Base-by-base conservation (phyloP, 441 rosid genomes). In the Mallotus japonicus region DNA sequence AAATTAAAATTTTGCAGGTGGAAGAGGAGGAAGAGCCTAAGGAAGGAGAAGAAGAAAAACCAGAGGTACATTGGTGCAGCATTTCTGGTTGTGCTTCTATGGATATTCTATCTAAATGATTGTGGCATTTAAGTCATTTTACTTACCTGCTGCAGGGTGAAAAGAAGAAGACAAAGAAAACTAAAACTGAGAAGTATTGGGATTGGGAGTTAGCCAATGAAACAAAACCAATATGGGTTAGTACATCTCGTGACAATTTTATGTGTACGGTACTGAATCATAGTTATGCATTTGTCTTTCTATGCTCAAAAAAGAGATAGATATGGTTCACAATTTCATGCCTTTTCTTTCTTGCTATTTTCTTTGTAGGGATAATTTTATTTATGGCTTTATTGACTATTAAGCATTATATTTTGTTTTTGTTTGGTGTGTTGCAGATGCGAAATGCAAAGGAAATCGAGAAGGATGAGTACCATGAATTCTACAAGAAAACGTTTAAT, bases 171-270 rank as follows among this genome's bases (percentile, higher is more conserved):
- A 95, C 85, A 77, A 92, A 83, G 87, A 92, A 85, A 24, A 91
- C 97, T 40, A 92, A 91, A 84, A 92, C 95, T 53, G 99, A 92
- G 84, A 92, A 91, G 83, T 95, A 89, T 75, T 95, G 97, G 99
- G 97, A 92, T 70, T 95, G 95, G 97, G 99, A 92, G 81, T 86
- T 95, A 73, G 93, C 93, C 69, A 95, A 95, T 65, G 98, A 92
- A 80, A 92, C 93, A 71, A 95, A 95, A 81, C 99, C 99, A 1
- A 80, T 95, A 77, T 95, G 99, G 99, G 98, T 95, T 76, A 83
- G 97, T 75, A 60, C 32, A 37, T 24, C 40, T 9, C 22, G 13
- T 9, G 64, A 47, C 20, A 67, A 61, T 19, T 24, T 64, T 22
- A n/a, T 14, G 4, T 32, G 4, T 32, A 24, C 13, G 50, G 5